Evolutionary conservation across 331 rosid genomes (phyloP).

Genomic region (Erythrophleum ivorense): DNA sequence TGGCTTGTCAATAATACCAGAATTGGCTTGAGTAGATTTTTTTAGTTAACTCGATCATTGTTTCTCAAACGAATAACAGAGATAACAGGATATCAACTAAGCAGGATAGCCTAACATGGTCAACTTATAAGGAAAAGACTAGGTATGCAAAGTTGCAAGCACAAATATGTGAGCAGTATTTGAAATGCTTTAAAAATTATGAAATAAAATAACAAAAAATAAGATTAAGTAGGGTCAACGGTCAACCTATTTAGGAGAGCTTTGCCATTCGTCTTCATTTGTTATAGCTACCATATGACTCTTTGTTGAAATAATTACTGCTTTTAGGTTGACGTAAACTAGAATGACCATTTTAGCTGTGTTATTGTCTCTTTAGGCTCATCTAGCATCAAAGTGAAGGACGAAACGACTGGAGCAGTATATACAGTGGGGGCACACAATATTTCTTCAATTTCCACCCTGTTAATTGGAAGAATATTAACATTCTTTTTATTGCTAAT

Average conservation of each 20-base stretch:
- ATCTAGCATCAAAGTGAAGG: constrained; percentile 79
- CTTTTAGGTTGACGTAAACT: constrained; percentile 6
- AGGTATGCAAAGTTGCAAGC: neutral
- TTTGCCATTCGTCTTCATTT: constrained; percentile 21
- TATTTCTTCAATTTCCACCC: constrained; percentile 62
- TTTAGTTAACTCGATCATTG: neutral
- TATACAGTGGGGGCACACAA: constrained; percentile 71
- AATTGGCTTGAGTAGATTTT: neutral
- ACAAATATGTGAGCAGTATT: neutral
- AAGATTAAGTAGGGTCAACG: constrained; percentile 15
- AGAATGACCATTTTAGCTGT: constrained; percentile 36
- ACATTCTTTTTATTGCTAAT: constrained; percentile 58
- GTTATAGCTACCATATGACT: constrained; percentile 20
- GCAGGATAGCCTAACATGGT: neutral
- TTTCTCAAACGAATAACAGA: neutral
- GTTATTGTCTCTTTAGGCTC: constrained; percentile 61
- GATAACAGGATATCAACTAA: neutral
- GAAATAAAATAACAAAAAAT: neutral
- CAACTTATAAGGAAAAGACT: neutral
- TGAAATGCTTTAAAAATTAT: neutral
- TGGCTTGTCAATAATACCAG: constrained; percentile 6
- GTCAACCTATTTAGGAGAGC: neutral
- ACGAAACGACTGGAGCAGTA: constrained; percentile 58
- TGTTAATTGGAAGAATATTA: constrained; percentile 51
- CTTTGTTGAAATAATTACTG: constrained; percentile 19